Conservation (phyloP, 805 yeast species). For the Yarrowia yakushimensis region DNA sequence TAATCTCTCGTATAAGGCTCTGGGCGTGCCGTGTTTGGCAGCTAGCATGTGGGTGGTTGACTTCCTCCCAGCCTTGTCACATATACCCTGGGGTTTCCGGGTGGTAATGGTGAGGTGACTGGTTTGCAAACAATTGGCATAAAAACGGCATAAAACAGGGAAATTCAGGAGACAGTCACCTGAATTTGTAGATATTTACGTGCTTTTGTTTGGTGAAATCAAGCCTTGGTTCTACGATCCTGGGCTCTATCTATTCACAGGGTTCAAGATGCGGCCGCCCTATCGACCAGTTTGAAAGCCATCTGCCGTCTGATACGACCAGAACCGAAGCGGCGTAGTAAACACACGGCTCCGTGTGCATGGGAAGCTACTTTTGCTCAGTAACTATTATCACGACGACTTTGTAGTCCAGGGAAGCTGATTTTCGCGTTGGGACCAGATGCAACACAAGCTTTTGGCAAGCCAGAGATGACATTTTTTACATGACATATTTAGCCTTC, state of each 20-base stretch:
- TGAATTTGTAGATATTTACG: not conserved
- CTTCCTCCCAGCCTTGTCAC: not conserved
- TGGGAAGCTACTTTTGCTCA: slow-evolving; percentile 1
- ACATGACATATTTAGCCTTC: not conserved
- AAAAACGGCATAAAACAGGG: not conserved
- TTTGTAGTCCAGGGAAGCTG: not conserved
- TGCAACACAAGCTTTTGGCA: not conserved
- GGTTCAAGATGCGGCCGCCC: too few species aligned
- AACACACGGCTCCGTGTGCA: slow-evolving; percentile 3
- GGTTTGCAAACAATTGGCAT: not conserved
- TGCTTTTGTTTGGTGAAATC: too few species aligned
- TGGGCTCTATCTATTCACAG: too few species aligned
- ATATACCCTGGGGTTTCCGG: slow-evolving; percentile 4
- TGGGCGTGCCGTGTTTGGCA: not conserved
- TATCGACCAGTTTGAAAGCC: too few species aligned
- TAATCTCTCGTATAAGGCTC: slow-evolving; percentile 16
- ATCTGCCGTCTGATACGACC: too few species aligned
- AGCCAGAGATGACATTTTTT: not conserved
- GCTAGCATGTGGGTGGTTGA: not conserved
- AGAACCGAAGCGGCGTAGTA: not conserved
- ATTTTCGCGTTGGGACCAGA: slow-evolving; percentile 11
- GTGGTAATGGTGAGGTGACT: not conserved
- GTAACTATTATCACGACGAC: slow-evolving; percentile 14
- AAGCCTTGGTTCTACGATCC: too few species aligned
- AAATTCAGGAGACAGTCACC: not conserved